Base-by-base conservation (phyloP, 306 rosid genomes). In the Rubus parviflorus region DNA sequence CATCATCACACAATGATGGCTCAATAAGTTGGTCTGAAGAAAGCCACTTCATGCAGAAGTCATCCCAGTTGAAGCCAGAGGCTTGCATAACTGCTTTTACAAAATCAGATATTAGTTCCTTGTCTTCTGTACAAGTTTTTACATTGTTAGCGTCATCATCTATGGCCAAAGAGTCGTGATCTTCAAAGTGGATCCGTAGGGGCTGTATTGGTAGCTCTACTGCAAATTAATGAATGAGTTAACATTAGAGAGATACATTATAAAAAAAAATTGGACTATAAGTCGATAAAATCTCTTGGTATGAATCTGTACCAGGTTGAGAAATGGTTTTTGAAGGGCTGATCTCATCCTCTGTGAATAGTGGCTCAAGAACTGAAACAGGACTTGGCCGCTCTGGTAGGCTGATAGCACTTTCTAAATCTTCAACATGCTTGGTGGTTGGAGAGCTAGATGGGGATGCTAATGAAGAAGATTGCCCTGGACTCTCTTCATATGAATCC, bases 311-410 rank as follows among this genome's bases (percentile, higher is more conserved):
- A 93, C 99, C 90, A 51, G 84, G 69, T 61, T 74, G 83, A 75
- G 77, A 67, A 75, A 73, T 63, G 73, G 83, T 68, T 72, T 75
- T 78, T n/a, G 77, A 69, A 4, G 90, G 86, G 81, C 86, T 86
- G 72, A 71, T 77, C 48, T 88, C 92, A 57, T 93, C 96, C 75
- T 92, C 96, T 61, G 81, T 35, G 82, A 91, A 89, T 37, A 81
- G 77, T 4, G 81, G 84, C 76, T 91, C 97, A 37, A 96, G 97
- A 84, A 96, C 91, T 57, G 99, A 96, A 56, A 89, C 85, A 9
- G 99, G 98, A 86, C 99, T 96, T n/a, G 96, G 99, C 66, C 91
- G 81, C 57, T 81, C 96, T 25, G 87, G 87, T 52, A 75, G 70
- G 42, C 85, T 90, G 2, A 77, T 15, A 73, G 64, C 65, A 58